Evolutionary conservation across 768 basidiomycete genomes (phyloP).

Genomic region (Butyriboletus loyo): DNA sequence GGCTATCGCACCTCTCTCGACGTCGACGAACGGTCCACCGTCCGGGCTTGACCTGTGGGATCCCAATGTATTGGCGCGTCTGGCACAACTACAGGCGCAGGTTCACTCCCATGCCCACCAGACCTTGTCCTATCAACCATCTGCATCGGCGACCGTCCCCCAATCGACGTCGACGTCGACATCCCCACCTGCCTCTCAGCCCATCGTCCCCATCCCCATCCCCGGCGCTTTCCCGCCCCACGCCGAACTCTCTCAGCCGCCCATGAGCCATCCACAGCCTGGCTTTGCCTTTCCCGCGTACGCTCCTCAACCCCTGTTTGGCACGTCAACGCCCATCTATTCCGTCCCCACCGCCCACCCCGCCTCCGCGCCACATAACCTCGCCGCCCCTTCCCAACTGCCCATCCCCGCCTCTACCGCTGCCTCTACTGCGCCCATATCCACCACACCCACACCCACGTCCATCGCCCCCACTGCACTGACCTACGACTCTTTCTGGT

Average conservation of each 20-base stretch:
- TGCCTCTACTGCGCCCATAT: not conserved
- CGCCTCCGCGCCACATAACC: not conserved
- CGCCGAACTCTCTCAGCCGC: not conserved
- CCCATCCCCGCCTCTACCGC: not conserved
- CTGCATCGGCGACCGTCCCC: too few relatives aligned
- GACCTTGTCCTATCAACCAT: too few relatives aligned
- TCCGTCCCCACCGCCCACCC: not conserved
- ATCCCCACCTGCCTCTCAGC: constrained; percentile 1
- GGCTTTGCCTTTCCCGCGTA: not conserved
- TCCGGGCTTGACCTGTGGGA: too few relatives aligned
- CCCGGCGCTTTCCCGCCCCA: not conserved
- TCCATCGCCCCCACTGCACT: constrained; percentile 31
- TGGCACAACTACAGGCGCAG: too few relatives aligned
- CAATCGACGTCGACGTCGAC: too few relatives aligned
- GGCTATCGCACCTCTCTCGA: too few relatives aligned
- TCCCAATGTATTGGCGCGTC: too few relatives aligned
- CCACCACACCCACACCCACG: not conserved
- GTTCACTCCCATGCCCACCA: too few relatives aligned
- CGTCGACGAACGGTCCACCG: too few relatives aligned
- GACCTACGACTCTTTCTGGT: constrained; percentile 66
- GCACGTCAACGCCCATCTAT: not conserved
- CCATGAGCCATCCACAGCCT: constrained; percentile 12
- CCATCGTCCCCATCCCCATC: not conserved
- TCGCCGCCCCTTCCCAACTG: not conserved
- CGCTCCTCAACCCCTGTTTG: not conserved